Evolutionary conservation across 257 asterid species (phyloP).

Genomic region (Rehmannia glutinosa): DNA sequence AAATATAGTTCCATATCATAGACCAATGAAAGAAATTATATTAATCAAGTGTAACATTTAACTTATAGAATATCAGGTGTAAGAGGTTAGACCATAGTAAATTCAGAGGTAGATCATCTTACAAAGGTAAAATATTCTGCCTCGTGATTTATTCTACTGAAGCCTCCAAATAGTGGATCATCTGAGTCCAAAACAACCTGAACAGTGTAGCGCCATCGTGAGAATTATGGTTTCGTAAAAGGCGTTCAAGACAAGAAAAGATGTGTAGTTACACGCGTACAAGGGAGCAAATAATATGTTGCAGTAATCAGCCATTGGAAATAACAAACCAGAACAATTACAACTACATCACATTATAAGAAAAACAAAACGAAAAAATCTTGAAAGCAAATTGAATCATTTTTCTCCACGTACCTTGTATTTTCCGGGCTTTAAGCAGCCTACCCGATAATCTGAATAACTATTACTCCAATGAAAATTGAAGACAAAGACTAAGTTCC

Average conservation of each 20-base stretch:
- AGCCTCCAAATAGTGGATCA: slow-evolving; percentile 71
- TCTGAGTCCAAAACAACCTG: slow-evolving; percentile 89
- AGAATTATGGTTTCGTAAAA: background rate
- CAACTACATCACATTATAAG: background rate
- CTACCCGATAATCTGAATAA: slow-evolving; percentile 76
- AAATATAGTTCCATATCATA: background rate
- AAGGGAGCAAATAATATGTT: background rate
- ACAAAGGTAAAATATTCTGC: slow-evolving; percentile 81
- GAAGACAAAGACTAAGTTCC: slow-evolving; percentile 77
- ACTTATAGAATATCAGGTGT: background rate
- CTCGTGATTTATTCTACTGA: slow-evolving; percentile 54
- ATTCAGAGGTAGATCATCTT: slow-evolving; percentile 36
- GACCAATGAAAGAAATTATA: background rate
- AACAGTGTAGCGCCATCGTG: slow-evolving; percentile 6
- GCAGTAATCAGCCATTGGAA: background rate
- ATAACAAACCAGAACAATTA: background rate
- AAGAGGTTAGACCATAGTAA: too few species aligned
- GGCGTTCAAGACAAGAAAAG: background rate
- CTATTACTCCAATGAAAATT: slow-evolving; percentile 88
- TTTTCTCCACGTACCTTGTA: slow-evolving; percentile 61
- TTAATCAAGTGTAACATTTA: background rate
- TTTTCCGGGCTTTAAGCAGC: slow-evolving; percentile 88
- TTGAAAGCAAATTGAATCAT: background rate
- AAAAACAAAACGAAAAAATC: background rate
- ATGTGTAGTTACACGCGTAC: background rate